phyloP scores from a whole-genome alignment of 257 asterid genomes.

The Solanum medicagineum region DNA sequence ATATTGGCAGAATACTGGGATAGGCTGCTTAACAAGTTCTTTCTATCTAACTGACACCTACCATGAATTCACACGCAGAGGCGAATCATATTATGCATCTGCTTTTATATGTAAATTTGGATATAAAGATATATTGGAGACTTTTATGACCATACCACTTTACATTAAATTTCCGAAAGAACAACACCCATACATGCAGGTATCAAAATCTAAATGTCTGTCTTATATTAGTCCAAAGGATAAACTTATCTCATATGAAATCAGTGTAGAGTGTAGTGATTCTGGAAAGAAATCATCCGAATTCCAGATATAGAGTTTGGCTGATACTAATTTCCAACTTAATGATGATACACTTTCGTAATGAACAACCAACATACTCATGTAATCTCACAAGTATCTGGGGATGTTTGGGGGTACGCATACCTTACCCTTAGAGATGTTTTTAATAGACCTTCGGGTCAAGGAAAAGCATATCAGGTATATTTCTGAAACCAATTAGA shows the following conservation, averaged over 20 bases:
- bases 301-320: neutral
- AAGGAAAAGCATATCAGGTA: no score
- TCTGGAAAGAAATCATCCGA: neutral
- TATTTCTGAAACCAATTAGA: neutral
- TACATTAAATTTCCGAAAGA: neutral
- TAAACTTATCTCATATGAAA: neutral
- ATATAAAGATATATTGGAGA: neutral
- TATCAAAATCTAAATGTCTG: neutral
- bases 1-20: conserved; percentile 22
- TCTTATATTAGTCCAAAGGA: neutral
- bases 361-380: no score
- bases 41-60: conserved; percentile 1
- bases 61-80: neutral
- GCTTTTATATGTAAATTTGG: neutral
- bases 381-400: no score
- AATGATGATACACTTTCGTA: neutral
- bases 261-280: neutral
- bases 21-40: conserved; percentile 14
- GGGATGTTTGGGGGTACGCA: no score
- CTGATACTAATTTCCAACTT: neutral
- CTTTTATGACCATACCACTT: neutral
- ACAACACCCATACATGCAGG: neutral
- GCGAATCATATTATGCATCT: neutral
- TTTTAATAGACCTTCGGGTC: no score
- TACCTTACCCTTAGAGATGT: no score